These are phyloP conservation scores for Salix caprea DNA, from an alignment of 345 rosid species.

Conservation along the genomic window DNA sequence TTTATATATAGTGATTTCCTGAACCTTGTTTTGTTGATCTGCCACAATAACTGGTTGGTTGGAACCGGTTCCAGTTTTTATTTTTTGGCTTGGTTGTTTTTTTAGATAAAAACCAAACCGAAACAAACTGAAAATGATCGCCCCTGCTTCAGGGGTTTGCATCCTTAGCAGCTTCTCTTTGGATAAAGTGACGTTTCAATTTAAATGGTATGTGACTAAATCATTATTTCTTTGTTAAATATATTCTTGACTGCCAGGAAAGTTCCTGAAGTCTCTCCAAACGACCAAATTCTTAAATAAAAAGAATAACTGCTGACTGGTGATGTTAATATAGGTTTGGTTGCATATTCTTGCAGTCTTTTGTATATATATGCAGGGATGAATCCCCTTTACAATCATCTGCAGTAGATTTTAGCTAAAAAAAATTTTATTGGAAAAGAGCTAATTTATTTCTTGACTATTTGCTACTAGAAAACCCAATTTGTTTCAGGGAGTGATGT, in stretches of 20 bases:
- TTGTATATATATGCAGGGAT: neutral
- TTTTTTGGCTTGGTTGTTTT: no score
- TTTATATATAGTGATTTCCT: neutral
- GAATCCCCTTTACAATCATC: neutral
- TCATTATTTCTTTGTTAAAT: neutral
- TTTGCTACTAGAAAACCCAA: neutral
- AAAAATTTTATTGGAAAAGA: no score
- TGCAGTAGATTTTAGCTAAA: neutral
- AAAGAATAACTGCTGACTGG: neutral
- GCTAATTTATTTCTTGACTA: neutral
- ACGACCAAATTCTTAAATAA: no score
- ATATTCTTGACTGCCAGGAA: neutral
- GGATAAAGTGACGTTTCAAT: neutral
- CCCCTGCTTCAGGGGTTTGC: neutral
- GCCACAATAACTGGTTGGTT: neutral
- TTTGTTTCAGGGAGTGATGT: neutral
- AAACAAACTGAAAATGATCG: no score
- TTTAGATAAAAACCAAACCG: no score
- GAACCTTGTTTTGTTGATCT: neutral
- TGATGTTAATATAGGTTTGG: neutral
- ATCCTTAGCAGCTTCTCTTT: neutral
- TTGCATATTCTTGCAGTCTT: no score
- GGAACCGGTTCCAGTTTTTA: no score
- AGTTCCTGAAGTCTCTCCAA: neutral
- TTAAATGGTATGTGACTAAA: neutral